Evolutionary conservation across 2,329 filamentous ascomycete species (phyloP).

Genomic region (Colletotrichum trifolii): DNA sequence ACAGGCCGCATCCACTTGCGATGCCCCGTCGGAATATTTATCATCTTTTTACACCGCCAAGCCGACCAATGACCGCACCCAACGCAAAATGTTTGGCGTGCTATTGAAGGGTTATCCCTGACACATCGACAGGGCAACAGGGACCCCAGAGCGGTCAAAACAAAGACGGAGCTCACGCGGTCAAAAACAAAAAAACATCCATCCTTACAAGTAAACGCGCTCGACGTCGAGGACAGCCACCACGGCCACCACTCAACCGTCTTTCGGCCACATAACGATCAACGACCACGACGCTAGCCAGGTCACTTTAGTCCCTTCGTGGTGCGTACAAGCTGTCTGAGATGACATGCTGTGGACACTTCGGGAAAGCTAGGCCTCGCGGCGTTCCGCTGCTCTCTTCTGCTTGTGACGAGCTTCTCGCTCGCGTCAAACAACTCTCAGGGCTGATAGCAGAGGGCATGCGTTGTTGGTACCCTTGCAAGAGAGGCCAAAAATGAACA

Average conservation of each 20-base stretch:
- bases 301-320: constrained; percentile 17
- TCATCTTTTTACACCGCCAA: constrained; percentile 27
- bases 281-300: constrained; percentile 12
- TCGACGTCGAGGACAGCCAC: constrained; percentile 18
- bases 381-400: too few relatives aligned
- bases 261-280: neutral
- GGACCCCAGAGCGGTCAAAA: neutral
- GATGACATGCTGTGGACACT: constrained; percentile 22
- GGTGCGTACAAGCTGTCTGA: constrained; percentile 22
- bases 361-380: constrained; percentile 10
- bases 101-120: constrained; percentile 24
- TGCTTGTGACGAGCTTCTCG: constrained; percentile 24
- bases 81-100: constrained; percentile 23
- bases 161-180: constrained; percentile 1
- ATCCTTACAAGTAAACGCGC: constrained; percentile 17
- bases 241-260: constrained; percentile 1
- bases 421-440: constrained; percentile 15
- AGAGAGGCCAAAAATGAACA: constrained; percentile 38
- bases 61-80: constrained; percentile 18
- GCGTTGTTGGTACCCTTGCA: constrained; percentile 23
- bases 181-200: constrained; percentile 25
- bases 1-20: constrained; percentile 19
- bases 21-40: constrained; percentile 27
- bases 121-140: constrained; percentile 20
- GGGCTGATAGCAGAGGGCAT: constrained; percentile 27